Conservation (phyloP, 176 grass and related monocot genomes). For the Triticum turgidum region DNA sequence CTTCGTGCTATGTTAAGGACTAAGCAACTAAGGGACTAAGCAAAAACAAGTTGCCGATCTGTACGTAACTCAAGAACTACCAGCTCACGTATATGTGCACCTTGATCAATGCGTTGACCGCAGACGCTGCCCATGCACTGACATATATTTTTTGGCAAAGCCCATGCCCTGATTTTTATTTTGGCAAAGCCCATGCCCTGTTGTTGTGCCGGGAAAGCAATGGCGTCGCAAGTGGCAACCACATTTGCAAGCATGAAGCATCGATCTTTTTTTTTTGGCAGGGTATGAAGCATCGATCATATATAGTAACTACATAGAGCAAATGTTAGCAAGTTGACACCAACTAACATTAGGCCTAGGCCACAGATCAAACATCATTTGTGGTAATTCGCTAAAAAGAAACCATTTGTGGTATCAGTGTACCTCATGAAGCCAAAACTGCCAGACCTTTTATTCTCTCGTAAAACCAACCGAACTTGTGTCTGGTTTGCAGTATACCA, state of each 20-base stretch:
- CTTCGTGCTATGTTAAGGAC: too few relatives aligned
- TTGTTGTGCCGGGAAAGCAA: conserved; percentile 13
- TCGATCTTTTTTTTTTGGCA: background rate
- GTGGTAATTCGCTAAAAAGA: background rate
- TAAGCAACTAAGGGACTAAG: background rate
- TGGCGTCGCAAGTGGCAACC: background rate
- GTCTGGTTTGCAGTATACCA: background rate
- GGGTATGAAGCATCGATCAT: background rate
- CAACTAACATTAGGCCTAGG: background rate
- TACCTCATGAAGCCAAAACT: background rate
- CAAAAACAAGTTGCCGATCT: background rate
- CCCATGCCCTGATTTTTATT: background rate
- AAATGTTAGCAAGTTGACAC: background rate
- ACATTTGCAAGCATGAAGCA: background rate
- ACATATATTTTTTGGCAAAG: background rate
- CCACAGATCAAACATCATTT: background rate
- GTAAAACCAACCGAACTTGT: background rate
- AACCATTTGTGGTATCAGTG: too few relatives aligned
- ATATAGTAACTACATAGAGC: background rate
- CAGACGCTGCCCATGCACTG: background rate
- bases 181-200: background rate
- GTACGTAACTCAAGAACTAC: background rate
- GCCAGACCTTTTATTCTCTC: background rate
- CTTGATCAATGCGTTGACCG: conserved; percentile 31
- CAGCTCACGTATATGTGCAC: background rate